Conservation (phyloP, 2,329 filamentous ascomycete genomes). For the Aureobasidium subglaciale region DNA sequence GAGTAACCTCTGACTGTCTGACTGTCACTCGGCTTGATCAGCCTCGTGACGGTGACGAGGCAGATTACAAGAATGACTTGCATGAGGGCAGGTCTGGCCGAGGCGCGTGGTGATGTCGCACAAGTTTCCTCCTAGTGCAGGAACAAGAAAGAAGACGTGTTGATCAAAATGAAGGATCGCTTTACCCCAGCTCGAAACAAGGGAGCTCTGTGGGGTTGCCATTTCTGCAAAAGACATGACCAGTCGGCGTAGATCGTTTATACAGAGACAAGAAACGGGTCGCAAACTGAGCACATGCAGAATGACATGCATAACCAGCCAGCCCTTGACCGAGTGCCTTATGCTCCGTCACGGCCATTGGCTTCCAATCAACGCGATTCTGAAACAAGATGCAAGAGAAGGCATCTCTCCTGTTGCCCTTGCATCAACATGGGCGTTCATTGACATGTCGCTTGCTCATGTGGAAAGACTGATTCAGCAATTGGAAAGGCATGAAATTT, state of each 20-base stretch:
- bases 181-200: not conserved
- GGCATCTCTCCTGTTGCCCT: not conserved
- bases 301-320: constrained; percentile 3
- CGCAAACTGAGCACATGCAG: not conserved
- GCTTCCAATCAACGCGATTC: not conserved
- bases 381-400: constrained; percentile 1
- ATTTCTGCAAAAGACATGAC: not conserved
- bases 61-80: not conserved
- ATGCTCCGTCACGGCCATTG: not conserved
- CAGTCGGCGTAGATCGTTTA: not conserved
- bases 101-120: constrained; percentile 5
- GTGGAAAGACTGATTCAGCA: not conserved
- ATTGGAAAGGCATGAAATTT: not conserved
- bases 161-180: not conserved
- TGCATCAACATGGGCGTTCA: not conserved
- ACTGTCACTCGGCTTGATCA: not conserved
- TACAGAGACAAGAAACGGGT: not conserved
- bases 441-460: constrained; percentile 4
- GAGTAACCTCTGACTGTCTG: not conserved
- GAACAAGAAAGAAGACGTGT: not conserved
- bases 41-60: not conserved
- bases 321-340: not conserved
- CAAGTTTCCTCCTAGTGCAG: not conserved
- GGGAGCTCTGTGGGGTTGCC: not conserved
- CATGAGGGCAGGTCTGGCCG: not conserved